Percentiles rank a stretch among this genome's conserved stretches.
These are phyloP conservation scores for Cadophora sp. DNA, from an alignment of 2,329 filamentous ascomycete species.

Conservation along the genomic window DNA sequence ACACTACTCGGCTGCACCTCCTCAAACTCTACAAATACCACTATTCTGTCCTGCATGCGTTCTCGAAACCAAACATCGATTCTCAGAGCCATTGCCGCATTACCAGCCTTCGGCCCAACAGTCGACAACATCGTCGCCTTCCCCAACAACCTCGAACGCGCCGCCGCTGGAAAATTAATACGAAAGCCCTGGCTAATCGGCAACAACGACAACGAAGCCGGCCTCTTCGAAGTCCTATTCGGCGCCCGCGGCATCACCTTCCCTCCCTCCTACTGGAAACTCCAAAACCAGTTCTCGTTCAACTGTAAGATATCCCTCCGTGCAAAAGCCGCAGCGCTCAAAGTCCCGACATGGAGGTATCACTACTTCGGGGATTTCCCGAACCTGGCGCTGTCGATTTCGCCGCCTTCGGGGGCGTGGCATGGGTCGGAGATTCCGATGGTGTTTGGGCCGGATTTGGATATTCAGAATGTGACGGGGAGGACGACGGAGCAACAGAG, in stretches of 20 bases:
- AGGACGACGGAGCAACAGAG: slow-evolving; percentile 31
- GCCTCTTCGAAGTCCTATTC: slow-evolving; percentile 13
- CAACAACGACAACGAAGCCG: slow-evolving; percentile 55
- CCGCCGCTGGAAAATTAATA: slow-evolving; percentile 50
- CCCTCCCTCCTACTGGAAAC: slow-evolving; percentile 15
- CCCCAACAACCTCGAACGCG: slow-evolving; percentile 53
- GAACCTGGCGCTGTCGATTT: slow-evolving; percentile 37
- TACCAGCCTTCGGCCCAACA: not conserved
- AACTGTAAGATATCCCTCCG: slow-evolving; percentile 8
- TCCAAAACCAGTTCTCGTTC: slow-evolving; percentile 6
- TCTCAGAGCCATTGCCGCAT: not conserved
- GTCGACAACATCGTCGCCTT: slow-evolving; percentile 49
- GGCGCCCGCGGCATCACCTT: not conserved
- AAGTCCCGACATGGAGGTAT: slow-evolving; percentile 43
- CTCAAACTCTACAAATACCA: not conserved
- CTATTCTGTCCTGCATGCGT: slow-evolving; percentile 13
- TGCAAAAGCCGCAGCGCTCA: not conserved
- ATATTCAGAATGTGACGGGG: slow-evolving; percentile 18
- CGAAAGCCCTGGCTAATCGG: slow-evolving; percentile 54
- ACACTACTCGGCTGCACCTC: not conserved
- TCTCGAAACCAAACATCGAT: not conserved
- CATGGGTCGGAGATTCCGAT: slow-evolving; percentile 34
- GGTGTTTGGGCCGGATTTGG: slow-evolving; percentile 8
- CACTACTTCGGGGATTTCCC: slow-evolving; percentile 43
- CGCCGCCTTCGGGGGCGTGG: slow-evolving; percentile 38